These are phyloP conservation scores for Aspergillus wentii DNA, from an alignment of 495 filamentous ascomycete genomes.

Conservation along the genomic window DNA sequence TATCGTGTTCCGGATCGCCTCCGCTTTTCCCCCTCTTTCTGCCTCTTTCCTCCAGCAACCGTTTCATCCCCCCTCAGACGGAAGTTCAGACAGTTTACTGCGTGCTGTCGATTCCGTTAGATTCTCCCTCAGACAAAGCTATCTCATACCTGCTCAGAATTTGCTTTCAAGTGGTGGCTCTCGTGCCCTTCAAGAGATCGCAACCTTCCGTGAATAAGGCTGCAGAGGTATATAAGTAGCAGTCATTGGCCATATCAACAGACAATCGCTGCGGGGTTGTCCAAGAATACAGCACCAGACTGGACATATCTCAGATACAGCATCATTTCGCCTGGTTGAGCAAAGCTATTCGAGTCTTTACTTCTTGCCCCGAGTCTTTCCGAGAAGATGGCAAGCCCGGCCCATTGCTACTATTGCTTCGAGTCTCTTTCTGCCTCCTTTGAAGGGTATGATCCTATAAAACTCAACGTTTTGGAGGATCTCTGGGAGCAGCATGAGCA, in stretches of 20 bases:
- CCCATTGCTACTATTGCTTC: conserved; percentile 90
- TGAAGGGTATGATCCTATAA: conserved; percentile 51
- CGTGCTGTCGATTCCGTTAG: background rate
- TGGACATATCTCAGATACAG: too few relatives aligned
- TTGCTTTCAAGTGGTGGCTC: background rate
- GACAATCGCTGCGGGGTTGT: too few relatives aligned
- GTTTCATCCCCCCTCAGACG: background rate
- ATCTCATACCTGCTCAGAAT: conserved; percentile 6
- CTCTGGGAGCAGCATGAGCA: conserved; percentile 60
- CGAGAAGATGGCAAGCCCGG: conserved; percentile 72
- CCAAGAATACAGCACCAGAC: too few relatives aligned
- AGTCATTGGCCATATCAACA: too few relatives aligned
- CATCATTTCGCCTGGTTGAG: too few relatives aligned
- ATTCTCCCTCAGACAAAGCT: background rate
- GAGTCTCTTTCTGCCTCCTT: conserved; percentile 69
- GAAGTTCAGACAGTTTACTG: background rate
- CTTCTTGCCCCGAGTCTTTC: too few relatives aligned
- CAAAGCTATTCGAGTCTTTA: too few relatives aligned
- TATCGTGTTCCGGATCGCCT: background rate
- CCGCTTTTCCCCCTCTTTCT: background rate
- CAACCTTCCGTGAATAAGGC: too few relatives aligned
- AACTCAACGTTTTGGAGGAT: conserved; percentile 61
- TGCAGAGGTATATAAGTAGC: too few relatives aligned
- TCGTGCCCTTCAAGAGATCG: too few relatives aligned
- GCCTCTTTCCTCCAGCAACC: conserved; percentile 29